Evolutionary conservation across 768 basidiomycete genomes (phyloP).

Genomic region (Tulasnella calospora): DNA sequence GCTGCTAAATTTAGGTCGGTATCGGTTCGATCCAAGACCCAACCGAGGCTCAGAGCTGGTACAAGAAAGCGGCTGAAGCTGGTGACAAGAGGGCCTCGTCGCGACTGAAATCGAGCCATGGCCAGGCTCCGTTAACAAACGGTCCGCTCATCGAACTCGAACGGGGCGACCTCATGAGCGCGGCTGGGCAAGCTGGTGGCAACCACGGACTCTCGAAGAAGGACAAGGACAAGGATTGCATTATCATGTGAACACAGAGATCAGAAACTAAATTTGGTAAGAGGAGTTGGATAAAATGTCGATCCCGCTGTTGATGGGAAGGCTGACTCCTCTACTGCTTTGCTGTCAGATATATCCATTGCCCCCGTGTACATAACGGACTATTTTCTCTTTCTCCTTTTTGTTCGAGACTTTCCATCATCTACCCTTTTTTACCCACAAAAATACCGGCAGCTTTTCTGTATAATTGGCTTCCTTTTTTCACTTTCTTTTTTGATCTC

Average conservation of each 20-base stretch:
- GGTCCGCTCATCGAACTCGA: slow-evolving; percentile 54
- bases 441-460: background rate
- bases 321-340: background rate
- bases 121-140: slow-evolving; percentile 45
- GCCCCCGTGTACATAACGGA: background rate
- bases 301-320: background rate
- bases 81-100: slow-evolving; percentile 92
- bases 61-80: slow-evolving; percentile 82
- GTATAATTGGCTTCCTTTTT: background rate
- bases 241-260: slow-evolving; percentile 59
- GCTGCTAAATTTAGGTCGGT: slow-evolving; percentile 51
- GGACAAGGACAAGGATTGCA: slow-evolving; percentile 73
- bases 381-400: background rate
- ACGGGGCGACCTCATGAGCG: slow-evolving; percentile 50
- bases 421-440: background rate
- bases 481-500: background rate
- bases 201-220: slow-evolving; percentile 39
- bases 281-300: background rate
- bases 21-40: slow-evolving; percentile 69
- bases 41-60: slow-evolving; percentile 71
- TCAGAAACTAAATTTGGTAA: background rate
- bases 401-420: background rate
- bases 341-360: background rate
- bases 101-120: slow-evolving; percentile 62
- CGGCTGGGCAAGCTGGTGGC: slow-evolving; percentile 38